Conservation (phyloP, 2,329 filamentous ascomycete genomes). For the Paramyrothecium sp. region DNA sequence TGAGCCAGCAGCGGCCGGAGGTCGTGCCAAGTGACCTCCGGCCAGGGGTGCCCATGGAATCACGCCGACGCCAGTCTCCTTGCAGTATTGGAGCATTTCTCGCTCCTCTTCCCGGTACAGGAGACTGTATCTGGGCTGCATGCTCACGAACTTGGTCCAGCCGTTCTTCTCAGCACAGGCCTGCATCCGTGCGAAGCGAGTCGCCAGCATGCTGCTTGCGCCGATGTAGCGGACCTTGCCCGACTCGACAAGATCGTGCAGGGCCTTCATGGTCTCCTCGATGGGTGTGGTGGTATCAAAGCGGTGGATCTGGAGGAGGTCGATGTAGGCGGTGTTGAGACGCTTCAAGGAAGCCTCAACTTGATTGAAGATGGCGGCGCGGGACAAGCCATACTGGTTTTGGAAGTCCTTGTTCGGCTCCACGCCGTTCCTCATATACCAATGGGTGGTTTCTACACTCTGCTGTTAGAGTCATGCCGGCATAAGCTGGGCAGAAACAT, state of each 20-base stretch:
- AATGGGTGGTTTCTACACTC: background rate
- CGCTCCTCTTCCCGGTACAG: slow-evolving; percentile 57
- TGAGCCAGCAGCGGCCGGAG: background rate
- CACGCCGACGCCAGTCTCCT: slow-evolving; percentile 38
- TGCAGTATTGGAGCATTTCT: slow-evolving; percentile 41
- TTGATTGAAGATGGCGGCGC: background rate
- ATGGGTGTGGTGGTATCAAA: slow-evolving; percentile 48
- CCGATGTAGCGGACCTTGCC: slow-evolving; percentile 57
- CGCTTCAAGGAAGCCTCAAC: background rate
- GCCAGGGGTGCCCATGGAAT: slow-evolving; percentile 23
- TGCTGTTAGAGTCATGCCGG: background rate
- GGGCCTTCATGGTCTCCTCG: slow-evolving; percentile 59
- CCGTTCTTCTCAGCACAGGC: slow-evolving; percentile 49
- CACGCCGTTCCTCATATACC: background rate
- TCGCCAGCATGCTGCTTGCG: slow-evolving; percentile 46
- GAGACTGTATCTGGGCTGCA: slow-evolving; percentile 56
- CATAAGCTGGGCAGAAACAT: background rate
- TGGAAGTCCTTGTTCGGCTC: background rate
- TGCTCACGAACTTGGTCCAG: slow-evolving; percentile 56
- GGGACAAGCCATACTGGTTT: background rate
- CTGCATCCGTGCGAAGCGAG: slow-evolving; percentile 49
- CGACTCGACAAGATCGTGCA: slow-evolving; percentile 55
- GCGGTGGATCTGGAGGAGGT: slow-evolving; percentile 57
- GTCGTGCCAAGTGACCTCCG: background rate
- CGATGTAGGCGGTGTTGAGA: background rate